phyloP scores from a whole-genome alignment of 2,329 filamentous ascomycete species.

The Teratosphaeriaceae sp. region DNA sequence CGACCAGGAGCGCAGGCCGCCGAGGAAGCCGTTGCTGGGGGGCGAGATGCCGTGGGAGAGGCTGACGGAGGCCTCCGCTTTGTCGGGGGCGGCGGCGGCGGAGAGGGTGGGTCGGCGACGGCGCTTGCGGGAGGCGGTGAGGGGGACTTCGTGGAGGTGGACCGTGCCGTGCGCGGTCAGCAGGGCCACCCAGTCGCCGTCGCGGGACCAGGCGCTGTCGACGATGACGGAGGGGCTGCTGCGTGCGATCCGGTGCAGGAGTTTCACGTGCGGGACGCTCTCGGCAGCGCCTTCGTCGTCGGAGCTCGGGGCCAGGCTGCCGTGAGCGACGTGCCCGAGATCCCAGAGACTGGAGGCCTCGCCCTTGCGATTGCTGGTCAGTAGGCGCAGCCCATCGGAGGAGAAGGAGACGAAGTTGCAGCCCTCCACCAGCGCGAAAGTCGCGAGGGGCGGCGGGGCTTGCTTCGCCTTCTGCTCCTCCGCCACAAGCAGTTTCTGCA shows the following conservation, averaged over 20 bases:
- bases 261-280: constrained; percentile 55
- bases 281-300: constrained; percentile 12
- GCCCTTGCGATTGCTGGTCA: constrained; percentile 77
- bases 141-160: constrained; percentile 80
- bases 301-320: constrained; percentile 19
- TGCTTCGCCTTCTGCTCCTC: constrained; percentile 45
- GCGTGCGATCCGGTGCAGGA: constrained; percentile 81
- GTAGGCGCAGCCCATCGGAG: constrained; percentile 63
- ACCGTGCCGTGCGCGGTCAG: constrained; percentile 93
- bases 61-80: constrained; percentile 28
- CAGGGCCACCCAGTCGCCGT: constrained; percentile 77
- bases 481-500: constrained; percentile 50
- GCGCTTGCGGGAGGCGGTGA: constrained; percentile 30
- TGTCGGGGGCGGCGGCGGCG: constrained; percentile 18
- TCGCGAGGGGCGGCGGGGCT: constrained; percentile 56
- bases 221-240: constrained; percentile 89
- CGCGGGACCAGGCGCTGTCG: constrained; percentile 82
- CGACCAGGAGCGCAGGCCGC: constrained; percentile 32
- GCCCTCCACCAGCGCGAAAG: constrained; percentile 64
- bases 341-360: constrained; percentile 81
- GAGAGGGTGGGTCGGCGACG: constrained; percentile 18
- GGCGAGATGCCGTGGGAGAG: constrained; percentile 26
- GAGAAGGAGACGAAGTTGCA: constrained; percentile 78
- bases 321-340: constrained; percentile 53
- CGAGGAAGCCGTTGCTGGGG: constrained; percentile 24